Conservation (phyloP, 495 filamentous ascomycete species). For the Glonium stellatum region DNA sequence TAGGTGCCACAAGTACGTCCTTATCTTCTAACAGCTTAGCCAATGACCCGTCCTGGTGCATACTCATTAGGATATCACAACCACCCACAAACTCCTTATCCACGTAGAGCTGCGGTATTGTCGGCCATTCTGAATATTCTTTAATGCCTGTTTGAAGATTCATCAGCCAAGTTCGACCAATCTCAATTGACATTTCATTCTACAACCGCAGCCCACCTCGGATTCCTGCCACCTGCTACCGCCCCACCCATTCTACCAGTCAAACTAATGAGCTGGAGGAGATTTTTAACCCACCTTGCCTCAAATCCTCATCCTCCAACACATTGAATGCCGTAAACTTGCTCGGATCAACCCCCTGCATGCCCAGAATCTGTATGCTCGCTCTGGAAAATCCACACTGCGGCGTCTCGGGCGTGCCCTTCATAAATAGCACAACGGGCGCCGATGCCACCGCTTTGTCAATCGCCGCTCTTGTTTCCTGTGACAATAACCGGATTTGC, state of each 20-base stretch:
- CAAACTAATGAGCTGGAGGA: not conserved
- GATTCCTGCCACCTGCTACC: not conserved
- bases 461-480: constrained; percentile 69
- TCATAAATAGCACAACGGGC: constrained; percentile 97
- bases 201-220: not conserved
- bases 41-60: constrained; percentile 95
- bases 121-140: constrained; percentile 98
- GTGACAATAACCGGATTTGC: constrained; percentile 62
- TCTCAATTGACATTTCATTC: not conserved
- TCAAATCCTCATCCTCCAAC: constrained; percentile 77
- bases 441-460: constrained; percentile 77
- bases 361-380: constrained; percentile 84
- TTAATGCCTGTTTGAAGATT: constrained; percentile 65
- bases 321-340: constrained; percentile 98
- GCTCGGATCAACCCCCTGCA: constrained; percentile 92
- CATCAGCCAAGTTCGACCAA: not conserved
- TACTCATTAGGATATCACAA: constrained; percentile 91
- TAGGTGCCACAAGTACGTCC: constrained; percentile 52
- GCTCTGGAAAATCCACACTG: constrained; percentile 97
- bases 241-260: not conserved
- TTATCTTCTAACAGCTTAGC: constrained; percentile 88
- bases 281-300: constrained; percentile 58
- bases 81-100: constrained; percentile 94
- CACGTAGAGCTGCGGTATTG: constrained; percentile 93
- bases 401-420: constrained; percentile 93